These are phyloP conservation scores for Byssochlamys sp. DNA, from an alignment of 2,329 filamentous ascomycete genomes.

Conservation along the genomic window DNA sequence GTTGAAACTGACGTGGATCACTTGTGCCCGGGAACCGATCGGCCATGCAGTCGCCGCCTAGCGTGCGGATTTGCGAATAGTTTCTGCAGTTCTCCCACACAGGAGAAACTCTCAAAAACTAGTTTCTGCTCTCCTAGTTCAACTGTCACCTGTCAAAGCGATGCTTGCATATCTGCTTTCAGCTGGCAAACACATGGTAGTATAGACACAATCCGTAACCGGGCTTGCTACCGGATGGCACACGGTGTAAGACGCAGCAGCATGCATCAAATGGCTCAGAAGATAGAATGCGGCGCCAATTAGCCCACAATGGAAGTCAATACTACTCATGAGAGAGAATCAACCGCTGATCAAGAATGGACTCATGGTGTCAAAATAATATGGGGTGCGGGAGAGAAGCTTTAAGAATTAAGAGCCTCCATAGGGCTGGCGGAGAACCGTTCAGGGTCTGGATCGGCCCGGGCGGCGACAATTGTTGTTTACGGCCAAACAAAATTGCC, in stretches of 20 bases:
- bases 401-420: not conserved
- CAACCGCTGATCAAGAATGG: too few species aligned
- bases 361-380: not conserved
- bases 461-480: slow-evolving; percentile 1
- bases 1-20: not conserved
- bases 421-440: not conserved
- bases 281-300: too few species aligned
- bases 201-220: too few species aligned
- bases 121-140: not conserved
- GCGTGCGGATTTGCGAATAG: not conserved
- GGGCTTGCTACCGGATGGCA: too few species aligned
- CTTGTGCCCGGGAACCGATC: not conserved
- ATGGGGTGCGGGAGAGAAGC: not conserved
- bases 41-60: not conserved
- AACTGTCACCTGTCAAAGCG: too few species aligned
- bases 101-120: too few species aligned
- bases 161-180: too few species aligned
- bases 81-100: not conserved
- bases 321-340: too few species aligned
- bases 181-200: too few species aligned
- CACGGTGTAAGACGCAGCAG: too few species aligned
- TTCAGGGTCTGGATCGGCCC: not conserved
- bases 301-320: too few species aligned
- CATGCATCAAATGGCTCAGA: too few species aligned
- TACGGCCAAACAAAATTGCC: slow-evolving; percentile 2